A percentile compares a stretch with the other conserved stretches of the same genome.
These are phyloP conservation scores for Ambrosia hybrid DNA, from an alignment of 140 eudicot genomes.

Conservation along the genomic window DNA sequence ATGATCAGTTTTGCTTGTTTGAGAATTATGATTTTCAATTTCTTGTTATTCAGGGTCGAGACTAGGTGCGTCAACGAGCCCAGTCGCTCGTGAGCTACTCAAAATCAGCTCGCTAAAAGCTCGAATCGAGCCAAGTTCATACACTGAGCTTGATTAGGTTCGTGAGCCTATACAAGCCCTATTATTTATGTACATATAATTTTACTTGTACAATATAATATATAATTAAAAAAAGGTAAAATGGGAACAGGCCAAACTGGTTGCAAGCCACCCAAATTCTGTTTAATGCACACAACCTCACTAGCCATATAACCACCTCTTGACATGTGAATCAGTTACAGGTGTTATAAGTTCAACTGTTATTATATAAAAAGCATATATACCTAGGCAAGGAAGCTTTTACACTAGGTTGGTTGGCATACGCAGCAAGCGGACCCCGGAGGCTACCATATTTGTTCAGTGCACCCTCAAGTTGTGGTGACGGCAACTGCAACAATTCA, in stretches of 20 bases:
- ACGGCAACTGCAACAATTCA: constrained; percentile 60
- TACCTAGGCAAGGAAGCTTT: constrained; percentile 73
- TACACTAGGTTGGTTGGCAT: constrained; percentile 59
- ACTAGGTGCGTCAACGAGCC: background rate
- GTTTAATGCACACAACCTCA: too few species aligned
- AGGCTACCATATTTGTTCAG: constrained; percentile 65
- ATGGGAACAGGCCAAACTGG: too few species aligned
- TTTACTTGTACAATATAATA: background rate
- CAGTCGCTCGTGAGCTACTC: background rate
- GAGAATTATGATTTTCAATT: background rate
- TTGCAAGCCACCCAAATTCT: too few species aligned
- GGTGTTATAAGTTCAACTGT: background rate
- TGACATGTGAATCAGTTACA: too few species aligned
- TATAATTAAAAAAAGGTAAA: too few species aligned
- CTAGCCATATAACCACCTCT: too few species aligned
- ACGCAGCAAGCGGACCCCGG: constrained; percentile 70
- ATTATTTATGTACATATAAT: background rate
- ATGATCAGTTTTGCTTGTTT: background rate
- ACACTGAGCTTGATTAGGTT: background rate
- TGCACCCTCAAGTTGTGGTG: constrained; percentile 84
- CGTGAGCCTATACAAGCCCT: background rate
- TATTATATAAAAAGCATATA: background rate
- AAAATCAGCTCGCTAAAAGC: background rate
- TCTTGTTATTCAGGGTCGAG: background rate
- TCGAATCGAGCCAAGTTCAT: background rate